Evolutionary conservation across 2,329 filamentous ascomycete species (phyloP), one percentile per base, ranked within the genome.

Genomic region (Colletotrichum echinochloae): DNA sequence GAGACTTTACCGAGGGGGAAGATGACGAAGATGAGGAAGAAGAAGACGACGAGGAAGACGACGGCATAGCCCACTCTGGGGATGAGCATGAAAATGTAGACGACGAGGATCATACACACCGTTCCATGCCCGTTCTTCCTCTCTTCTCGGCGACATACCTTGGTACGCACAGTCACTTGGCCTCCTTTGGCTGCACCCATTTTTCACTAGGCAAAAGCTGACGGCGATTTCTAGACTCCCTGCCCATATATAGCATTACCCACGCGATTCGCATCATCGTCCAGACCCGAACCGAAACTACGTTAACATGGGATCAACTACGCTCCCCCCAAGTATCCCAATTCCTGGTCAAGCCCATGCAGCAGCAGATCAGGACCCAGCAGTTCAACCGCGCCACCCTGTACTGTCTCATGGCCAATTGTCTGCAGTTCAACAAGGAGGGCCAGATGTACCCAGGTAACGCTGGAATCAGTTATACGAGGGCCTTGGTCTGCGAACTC

Each of bases 241-340:
- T 98, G 8, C 95, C 95, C 26, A 90, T 97, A 68, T 98, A 98
- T 84, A 92, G 91, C 80, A 90, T 97, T 74, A 97, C 95, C 35
- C 95, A 98, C 81, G 90, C 93, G 39, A 95, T 98, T 73, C 92
- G 95, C 74, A 90, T 94, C 63, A 87, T 98, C 66, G 91, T 98
- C 71, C 89, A 93, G 74, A 87, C 93, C 70, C 90, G 93, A 78
- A 97, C 94, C 80, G 95, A 98, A 83, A 98, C 95, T 1, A 95
- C 94, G 0, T 83, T 98, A 60, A 92, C 94, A 20, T 98, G 95
- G 95, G 95, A 98, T 74, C 95, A 98, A 80, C 86, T 98, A 73
- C 90, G 95, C 73, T 97, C 94, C n/a, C 95, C 95, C 3, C 95
- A 98, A 79, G 92, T 98, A 66, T 97, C 94, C 20, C 95, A 97